Evolutionary conservation across 1,284 basidiomycete species (phyloP).

Genomic region (Cutaneotrichosporon cutaneum): DNA sequence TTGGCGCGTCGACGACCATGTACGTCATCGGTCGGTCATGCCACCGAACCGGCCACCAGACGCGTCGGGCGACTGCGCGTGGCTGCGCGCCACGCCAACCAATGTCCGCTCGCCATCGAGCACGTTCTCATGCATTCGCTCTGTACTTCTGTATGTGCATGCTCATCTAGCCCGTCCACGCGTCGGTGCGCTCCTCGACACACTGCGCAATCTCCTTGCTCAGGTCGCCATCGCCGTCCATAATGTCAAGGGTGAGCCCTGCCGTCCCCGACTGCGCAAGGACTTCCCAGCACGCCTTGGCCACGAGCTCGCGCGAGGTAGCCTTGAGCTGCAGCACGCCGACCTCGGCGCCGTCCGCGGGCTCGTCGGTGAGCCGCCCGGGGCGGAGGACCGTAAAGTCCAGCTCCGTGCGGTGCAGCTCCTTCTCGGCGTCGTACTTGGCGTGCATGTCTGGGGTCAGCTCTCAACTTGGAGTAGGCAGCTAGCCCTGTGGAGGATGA

Average conservation of each 20-base stretch:
- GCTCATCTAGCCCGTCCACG: conserved; percentile 22
- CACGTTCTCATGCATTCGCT: neutral
- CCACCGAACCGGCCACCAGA: neutral
- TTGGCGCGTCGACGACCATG: neutral
- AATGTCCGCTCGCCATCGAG: no score
- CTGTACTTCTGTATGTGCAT: neutral
- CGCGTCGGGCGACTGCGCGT: no score
- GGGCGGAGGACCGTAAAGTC: conserved; percentile 71
- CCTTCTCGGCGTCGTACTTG: conserved; percentile 70
- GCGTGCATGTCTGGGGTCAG: conserved; percentile 59
- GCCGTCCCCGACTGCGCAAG: conserved; percentile 61
- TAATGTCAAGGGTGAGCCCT: conserved; percentile 64
- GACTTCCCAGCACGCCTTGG: conserved; percentile 58
- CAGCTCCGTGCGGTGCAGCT: conserved; percentile 62
- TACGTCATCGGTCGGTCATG: neutral
- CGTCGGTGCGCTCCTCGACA: conserved; percentile 56
- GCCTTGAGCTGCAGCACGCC: conserved; percentile 60
- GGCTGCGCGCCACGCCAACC: no score
- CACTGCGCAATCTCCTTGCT: conserved; percentile 63
- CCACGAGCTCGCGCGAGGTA: conserved; percentile 63
- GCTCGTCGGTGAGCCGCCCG: conserved; percentile 60
- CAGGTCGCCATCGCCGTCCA: conserved; percentile 61
- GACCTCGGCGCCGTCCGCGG: conserved; percentile 60
- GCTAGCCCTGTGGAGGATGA: no score
- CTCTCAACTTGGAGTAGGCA: no score